Evolutionary conservation across 2,329 filamentous ascomycete genomes (phyloP), one percentile per base, ranked within the genome.

Genomic region (Tolypocladium ovalisporum): DNA sequence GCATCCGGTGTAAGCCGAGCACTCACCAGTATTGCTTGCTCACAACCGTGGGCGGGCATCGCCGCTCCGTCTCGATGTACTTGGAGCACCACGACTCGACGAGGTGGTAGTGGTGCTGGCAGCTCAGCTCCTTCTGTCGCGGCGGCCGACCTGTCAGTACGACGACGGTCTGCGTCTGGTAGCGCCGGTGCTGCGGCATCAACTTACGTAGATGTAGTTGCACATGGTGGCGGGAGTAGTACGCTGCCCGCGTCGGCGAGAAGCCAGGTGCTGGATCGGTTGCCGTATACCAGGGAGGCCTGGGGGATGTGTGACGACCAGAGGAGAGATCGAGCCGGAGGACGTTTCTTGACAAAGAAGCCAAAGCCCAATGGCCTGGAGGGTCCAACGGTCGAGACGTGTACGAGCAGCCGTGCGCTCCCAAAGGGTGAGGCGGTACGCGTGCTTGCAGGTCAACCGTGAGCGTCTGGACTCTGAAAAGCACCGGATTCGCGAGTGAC

Each of bases 141-240:
- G n/a, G 29, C 13, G 4, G 39, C 39, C 13, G 27, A 19, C 7
- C 2, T 1, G 17, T 54, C 5, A 54, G 27, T n/a, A 42, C 5
- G 10, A 24, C 9, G 5, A 44, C 40, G 4, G 6, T 2, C 17
- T 29, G 34, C 15, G 49, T 44, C 15, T 47, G 39, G 47, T 12
- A 10, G 29, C 47, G 36, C 8, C 4, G 3, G 5, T 8, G 24
- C 37, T 22, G 32, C 5, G 42, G 40, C 22, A 27, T 22, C 29
- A 66, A n/a, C 72, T 60, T 67, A 76, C 74, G 62, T 79, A 77
- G 57, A 78, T 79, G 65, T 77, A 79, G 67, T 79, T 77, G 70
- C 76, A 79, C 77, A 79, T 79, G 60, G 58, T 73, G 62, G 37
- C 54, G 58, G 53, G 51, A 12, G 22, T 13, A 27, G 7, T 32